Evolutionary conservation across 2,329 filamentous ascomycete genomes (phyloP).

Genomic region (Colletotrichum acutatum): DNA sequence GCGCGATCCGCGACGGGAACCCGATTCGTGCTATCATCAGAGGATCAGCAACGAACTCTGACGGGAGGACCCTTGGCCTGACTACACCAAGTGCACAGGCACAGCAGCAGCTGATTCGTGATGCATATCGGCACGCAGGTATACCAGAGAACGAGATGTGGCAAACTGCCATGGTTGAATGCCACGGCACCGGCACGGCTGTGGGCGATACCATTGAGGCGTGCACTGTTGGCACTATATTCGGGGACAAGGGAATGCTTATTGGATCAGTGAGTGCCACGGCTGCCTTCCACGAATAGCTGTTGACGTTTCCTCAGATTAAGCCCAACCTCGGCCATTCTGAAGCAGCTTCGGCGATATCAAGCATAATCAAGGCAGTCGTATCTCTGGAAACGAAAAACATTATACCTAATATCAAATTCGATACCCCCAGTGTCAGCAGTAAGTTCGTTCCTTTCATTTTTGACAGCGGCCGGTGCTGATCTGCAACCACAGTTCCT

Average conservation of each 20-base stretch:
- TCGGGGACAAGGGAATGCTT: conserved; percentile 40
- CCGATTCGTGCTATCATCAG: conserved; percentile 44
- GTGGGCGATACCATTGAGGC: conserved; percentile 54
- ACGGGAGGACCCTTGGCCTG: conserved; percentile 49
- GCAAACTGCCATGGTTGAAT: conserved; percentile 48
- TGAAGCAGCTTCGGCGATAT: conserved; percentile 47
- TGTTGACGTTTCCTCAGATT: conserved; percentile 41
- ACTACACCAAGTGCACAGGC: conserved; percentile 47
- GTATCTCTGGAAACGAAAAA: conserved; percentile 37
- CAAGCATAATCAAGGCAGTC: conserved; percentile 46
- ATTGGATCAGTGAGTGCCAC: conserved; percentile 40
- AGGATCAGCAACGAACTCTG: conserved; percentile 43
- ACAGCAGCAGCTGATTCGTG: conserved; percentile 42
- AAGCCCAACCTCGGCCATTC: conserved; percentile 53
- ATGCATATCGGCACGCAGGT: conserved; percentile 39
- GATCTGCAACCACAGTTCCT: conserved; percentile 28
- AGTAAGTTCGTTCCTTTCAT: background rate
- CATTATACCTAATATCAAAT: conserved; percentile 37
- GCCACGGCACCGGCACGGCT: conserved; percentile 52
- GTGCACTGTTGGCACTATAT: conserved; percentile 45
- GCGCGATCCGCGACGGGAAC: conserved; percentile 53
- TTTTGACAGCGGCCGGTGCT: no score
- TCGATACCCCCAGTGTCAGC: conserved; percentile 29
- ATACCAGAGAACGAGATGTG: conserved; percentile 37
- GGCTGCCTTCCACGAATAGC: no score